Base-by-base conservation (phyloP, 2,329 filamentous ascomycete species). In the Claviceps humidiphila region DNA sequence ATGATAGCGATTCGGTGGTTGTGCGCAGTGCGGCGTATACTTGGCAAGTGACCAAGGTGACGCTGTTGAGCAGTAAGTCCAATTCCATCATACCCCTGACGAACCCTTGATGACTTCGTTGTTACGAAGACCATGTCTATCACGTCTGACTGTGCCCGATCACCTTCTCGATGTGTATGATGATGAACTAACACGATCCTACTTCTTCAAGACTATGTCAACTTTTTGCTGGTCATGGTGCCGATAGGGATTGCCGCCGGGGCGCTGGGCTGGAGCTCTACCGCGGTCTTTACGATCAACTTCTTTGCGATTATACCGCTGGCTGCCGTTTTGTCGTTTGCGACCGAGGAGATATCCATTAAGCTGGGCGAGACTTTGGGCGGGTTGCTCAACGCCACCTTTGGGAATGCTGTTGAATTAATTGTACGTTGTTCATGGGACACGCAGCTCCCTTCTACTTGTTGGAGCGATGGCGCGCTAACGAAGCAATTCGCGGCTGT, bases 221-320 rank as follows among this genome's bases (percentile, higher is more conserved):
- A 90, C 64, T 76, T 84, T 57, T 74, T 84, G 51, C 81, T 93
- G 57, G 73, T 88, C 55, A 82, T 84, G 61, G 87, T 89, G 8
- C 85, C 86, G 9, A 66, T 87, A 43, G 86, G 85, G 55, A 86
- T 90, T 56, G 61, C 82, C 51, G 80, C 85, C 54, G 85, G 84
- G 54, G 68, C 71, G 14, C 60, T 79, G 54, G 70, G 72, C 47
- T 85, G 84, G 81, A 73, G 75, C 61, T 76, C 86, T 1, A 79
- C 81, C 11, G 76, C 78, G 52, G 77, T 89, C 57, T 90, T 90
- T 66, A 72, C 80, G 48, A 76, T 89, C 65, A 90, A 90, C 71
- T 89, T 89, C 71, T 77, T 89, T 59, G 86, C 86, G 59, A 89
- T 89, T 58, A 82, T 89, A 56, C 85, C 85, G 2, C 74, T 89